phyloP scores from a whole-genome alignment of 306 rosid genomes.

The Malus orientalis region DNA sequence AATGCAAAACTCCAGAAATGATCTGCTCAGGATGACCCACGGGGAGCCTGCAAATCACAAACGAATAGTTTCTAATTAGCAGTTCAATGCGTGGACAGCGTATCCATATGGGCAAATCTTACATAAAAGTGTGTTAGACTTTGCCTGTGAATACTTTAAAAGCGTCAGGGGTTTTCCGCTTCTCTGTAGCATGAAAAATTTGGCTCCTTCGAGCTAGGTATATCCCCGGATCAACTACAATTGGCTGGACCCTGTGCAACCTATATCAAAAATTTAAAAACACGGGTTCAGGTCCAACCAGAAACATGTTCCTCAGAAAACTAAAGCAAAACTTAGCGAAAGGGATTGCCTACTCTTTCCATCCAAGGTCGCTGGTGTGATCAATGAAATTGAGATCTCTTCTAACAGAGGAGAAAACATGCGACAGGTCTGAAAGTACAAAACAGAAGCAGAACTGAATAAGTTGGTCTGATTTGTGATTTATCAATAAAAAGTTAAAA shows the following conservation, averaged over 20 bases:
- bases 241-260: slow-evolving; percentile 63
- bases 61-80: background rate
- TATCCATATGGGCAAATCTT: background rate
- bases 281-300: slow-evolving; percentile 9
- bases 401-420: slow-evolving; percentile 70
- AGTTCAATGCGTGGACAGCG: slow-evolving; percentile 5
- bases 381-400: slow-evolving; percentile 86
- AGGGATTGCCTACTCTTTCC: slow-evolving; percentile 75
- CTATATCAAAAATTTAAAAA: slow-evolving; percentile 30
- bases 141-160: slow-evolving; percentile 91
- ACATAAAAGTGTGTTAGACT: slow-evolving; percentile 12
- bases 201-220: slow-evolving; percentile 91
- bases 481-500: slow-evolving; percentile 1
- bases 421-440: slow-evolving; percentile 65
- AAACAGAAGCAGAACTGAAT: slow-evolving; percentile 12
- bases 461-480: background rate
- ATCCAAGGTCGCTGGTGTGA: slow-evolving; percentile 89
- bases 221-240: slow-evolving; percentile 74
- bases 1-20: slow-evolving; percentile 79
- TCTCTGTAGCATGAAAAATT: slow-evolving; percentile 83
- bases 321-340: slow-evolving; percentile 10
- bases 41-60: slow-evolving; percentile 75
- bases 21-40: slow-evolving; percentile 75
- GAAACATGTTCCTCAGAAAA: background rate
- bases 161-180: slow-evolving; percentile 73